Conservation (phyloP, 2,329 filamentous ascomycete species). For the Aspergillus sp. region DNA sequence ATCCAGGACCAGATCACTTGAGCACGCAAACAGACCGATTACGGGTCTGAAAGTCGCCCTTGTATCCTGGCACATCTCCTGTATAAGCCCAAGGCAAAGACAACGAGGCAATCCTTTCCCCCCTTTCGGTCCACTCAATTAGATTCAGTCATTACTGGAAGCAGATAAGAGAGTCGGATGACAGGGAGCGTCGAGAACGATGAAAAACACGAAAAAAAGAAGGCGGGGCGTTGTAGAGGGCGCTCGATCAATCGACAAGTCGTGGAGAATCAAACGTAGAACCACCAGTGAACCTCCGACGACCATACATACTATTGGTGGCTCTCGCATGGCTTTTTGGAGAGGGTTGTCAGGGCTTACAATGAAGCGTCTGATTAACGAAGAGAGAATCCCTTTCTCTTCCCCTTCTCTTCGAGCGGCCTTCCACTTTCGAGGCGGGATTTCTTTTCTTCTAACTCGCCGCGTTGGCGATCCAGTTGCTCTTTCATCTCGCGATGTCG, state of each 20-base stretch:
- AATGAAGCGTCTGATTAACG: conserved; percentile 59
- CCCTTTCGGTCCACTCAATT: conserved; percentile 25
- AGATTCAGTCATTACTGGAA: conserved; percentile 33
- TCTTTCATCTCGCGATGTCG: conserved; percentile 99
- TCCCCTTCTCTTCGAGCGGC: conserved; percentile 94
- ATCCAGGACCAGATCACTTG: conserved; percentile 21
- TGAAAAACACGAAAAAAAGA: conserved; percentile 29
- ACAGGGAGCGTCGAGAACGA: conserved; percentile 30
- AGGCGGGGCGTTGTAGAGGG: conserved; percentile 25
- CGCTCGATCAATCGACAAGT: conserved; percentile 28
- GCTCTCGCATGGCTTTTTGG: conserved; percentile 17
- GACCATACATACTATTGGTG: conserved; percentile 21
- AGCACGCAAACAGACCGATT: conserved; percentile 15
- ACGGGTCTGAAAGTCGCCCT: conserved; percentile 15
- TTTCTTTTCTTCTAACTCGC: conserved; percentile 99
- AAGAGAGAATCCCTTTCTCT: conserved; percentile 99
- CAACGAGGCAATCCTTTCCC: conserved; percentile 22
- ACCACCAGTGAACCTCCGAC: conserved; percentile 21
- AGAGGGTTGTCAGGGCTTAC: conserved; percentile 13
- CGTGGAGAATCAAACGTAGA: conserved; percentile 27
- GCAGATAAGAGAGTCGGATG: conserved; percentile 30
- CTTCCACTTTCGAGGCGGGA: conserved; percentile 88
- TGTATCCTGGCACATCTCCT: conserved; percentile 26
- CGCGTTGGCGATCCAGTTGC: conserved; percentile 90
- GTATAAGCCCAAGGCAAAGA: conserved; percentile 20